Conservation (phyloP, 192 early-diverging fungal genomes). For the Entomortierella chlamydospora region DNA sequence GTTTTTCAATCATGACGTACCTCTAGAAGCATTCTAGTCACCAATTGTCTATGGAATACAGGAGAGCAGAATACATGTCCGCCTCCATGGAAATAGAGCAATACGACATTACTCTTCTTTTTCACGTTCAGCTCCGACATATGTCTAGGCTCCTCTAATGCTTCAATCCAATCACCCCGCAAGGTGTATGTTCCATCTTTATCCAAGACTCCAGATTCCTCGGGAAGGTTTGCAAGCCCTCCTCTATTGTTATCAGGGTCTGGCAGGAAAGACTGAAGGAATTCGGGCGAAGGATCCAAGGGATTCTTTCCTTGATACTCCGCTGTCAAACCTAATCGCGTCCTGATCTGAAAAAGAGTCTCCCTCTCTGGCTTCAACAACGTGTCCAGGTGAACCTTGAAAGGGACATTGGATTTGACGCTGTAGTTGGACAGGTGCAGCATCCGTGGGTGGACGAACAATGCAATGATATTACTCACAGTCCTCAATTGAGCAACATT, state of each 20-base stretch:
- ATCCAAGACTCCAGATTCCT: conserved; percentile 33
- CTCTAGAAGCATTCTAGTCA: conserved; percentile 59
- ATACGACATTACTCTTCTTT: conserved; percentile 59
- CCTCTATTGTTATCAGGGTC: not conserved
- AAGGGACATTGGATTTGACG: conserved; percentile 9
- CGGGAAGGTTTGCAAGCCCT: conserved; percentile 30
- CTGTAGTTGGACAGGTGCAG: conserved; percentile 17
- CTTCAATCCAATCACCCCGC: conserved; percentile 61
- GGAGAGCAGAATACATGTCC: conserved; percentile 67
- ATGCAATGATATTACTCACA: conserved; percentile 40
- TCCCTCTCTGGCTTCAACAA: conserved; percentile 26
- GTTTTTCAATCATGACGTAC: conserved; percentile 6
- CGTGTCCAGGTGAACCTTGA: conserved; percentile 42
- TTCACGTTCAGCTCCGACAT: conserved; percentile 9
- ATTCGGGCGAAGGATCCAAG: conserved; percentile 21
- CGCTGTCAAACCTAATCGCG: not conserved
- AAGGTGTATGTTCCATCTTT: conserved; percentile 34
- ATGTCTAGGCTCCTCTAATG: conserved; percentile 14
- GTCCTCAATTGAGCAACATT: conserved; percentile 39
- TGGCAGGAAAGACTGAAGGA: conserved; percentile 35
- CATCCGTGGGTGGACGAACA: conserved; percentile 37
- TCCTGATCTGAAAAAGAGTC: conserved; percentile 16
- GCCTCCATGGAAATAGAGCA: conserved; percentile 84
- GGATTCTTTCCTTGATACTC: conserved; percentile 12
- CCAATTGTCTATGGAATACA: conserved; percentile 57